Conservation (phyloP, 805 yeast species). For the Helenozyma rhizophorensis region DNA sequence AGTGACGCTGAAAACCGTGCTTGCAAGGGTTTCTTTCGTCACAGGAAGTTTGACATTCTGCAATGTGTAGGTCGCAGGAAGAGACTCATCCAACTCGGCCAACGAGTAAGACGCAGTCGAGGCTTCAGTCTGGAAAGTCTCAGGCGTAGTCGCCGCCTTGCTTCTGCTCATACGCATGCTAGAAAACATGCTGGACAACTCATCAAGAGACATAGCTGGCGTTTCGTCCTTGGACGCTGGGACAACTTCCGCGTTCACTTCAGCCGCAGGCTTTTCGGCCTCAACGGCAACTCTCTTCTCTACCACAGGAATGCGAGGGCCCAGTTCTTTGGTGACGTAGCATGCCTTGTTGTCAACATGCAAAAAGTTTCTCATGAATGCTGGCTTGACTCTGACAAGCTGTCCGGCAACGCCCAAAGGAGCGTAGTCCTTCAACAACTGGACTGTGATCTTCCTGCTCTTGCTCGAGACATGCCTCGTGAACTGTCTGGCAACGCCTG, state of each 20-base stretch:
- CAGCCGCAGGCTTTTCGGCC: conserved; percentile 6
- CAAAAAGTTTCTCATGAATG: conserved; percentile 75
- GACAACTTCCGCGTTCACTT: conserved; percentile 1
- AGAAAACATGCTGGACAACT: conserved; percentile 33
- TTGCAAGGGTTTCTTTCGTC: conserved; percentile 21
- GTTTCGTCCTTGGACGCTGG: conserved; percentile 1
- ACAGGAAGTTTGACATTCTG: conserved; percentile 22
- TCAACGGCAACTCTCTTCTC: conserved; percentile 12
- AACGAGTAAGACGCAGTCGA: conserved; percentile 20
- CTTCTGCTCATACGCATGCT: conserved; percentile 18
- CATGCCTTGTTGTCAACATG: conserved; percentile 72
- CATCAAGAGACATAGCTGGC: conserved; percentile 33
- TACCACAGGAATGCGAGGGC: conserved; percentile 41
- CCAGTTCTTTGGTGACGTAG: conserved; percentile 44
- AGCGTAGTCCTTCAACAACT: conserved; percentile 64
- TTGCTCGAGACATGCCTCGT: too few species aligned
- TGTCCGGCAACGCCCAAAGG: conserved; percentile 68
- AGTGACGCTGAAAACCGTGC: conserved; percentile 23
- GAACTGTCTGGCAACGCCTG: too few species aligned
- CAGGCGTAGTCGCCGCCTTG: conserved; percentile 3
- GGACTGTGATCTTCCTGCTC: conserved; percentile 62
- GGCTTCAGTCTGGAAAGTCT: conserved; percentile 14
- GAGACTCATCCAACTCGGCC: conserved; percentile 27
- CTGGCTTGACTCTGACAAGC: conserved; percentile 69
- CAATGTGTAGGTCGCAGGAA: conserved; percentile 24